phyloP scores from a whole-genome alignment of 495 filamentous ascomycete genomes.

The Daldinia caldariorum region DNA sequence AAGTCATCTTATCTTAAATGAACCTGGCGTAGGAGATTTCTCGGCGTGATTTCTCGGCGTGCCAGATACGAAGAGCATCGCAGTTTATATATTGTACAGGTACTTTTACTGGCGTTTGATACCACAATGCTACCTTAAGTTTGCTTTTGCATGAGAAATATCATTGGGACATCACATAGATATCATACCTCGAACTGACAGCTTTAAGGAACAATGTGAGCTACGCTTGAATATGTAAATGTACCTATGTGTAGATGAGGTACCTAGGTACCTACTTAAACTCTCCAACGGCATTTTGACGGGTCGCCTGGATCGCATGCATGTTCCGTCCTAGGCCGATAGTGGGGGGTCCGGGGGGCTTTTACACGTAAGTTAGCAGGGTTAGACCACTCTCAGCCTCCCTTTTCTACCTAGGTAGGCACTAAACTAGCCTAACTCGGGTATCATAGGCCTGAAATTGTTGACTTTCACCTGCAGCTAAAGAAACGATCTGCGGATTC shows the following conservation, averaged over 20 bases:
- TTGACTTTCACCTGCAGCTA: conserved; percentile 22
- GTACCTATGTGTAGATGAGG: no score
- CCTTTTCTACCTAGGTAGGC: not conserved
- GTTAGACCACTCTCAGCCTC: conserved; percentile 31
- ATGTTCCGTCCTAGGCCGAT: conserved; percentile 7
- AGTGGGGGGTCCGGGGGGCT: conserved; percentile 15
- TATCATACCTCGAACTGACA: no score
- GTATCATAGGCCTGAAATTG: conserved; percentile 31
- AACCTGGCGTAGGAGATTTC: not conserved
- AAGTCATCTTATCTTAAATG: not conserved
- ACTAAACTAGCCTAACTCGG: conserved; percentile 13
- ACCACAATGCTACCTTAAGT: conserved; percentile 1
- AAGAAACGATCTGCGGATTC: conserved; percentile 5
- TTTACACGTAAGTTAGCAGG: conserved; percentile 9
- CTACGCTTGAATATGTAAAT: not conserved
- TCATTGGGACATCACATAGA: not conserved
- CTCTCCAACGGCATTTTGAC: not conserved
- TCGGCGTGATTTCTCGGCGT: not conserved
- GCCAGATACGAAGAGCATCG: not conserved
- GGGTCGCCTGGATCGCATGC: conserved; percentile 2
- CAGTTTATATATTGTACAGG: not conserved
- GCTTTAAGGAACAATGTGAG: not conserved
- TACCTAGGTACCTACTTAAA: no score
- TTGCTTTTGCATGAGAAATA: not conserved
- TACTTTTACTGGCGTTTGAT: conserved; percentile 5